These are phyloP conservation scores for Acaromyces ingoldii DNA, from an alignment of 1,284 basidiomycete genomes.

Conservation along the genomic window DNA sequence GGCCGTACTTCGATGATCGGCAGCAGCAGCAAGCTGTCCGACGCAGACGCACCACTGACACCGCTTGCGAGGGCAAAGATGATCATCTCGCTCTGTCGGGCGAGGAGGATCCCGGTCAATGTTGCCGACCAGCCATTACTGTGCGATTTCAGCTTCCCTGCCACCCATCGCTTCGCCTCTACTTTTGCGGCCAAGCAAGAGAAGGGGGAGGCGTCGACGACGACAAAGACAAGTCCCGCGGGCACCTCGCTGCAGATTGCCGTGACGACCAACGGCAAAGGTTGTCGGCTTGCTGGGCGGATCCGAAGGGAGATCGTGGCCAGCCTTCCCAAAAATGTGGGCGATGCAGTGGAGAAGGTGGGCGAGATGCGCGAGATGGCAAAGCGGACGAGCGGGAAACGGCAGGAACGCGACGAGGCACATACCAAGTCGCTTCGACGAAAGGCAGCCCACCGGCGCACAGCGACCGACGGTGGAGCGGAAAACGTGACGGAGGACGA, in stretches of 20 bases:
- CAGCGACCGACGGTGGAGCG: background rate
- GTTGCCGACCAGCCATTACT: conserved; percentile 77
- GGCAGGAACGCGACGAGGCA: background rate
- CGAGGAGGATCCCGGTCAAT: conserved; percentile 68
- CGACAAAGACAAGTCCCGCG: background rate
- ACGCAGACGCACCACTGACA: too few relatives aligned
- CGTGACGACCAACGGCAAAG: conserved; percentile 84
- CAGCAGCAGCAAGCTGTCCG: too few relatives aligned
- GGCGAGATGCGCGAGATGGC: conserved; percentile 67
- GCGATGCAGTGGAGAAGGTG: conserved; percentile 71
- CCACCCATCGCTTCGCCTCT: conserved; percentile 71
- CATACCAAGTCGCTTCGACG: background rate
- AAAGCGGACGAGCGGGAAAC: conserved; percentile 54
- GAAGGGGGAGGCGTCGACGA: background rate
- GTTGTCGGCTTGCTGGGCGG: conserved; percentile 77
- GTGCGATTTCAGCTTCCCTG: conserved; percentile 84
- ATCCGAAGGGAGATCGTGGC: conserved; percentile 77
- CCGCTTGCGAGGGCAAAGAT: conserved; percentile 21
- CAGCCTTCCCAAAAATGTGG: conserved; percentile 68
- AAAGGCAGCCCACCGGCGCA: conserved; percentile 3
- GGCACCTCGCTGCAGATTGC: conserved; percentile 70
- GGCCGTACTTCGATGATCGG: conserved; percentile 2
- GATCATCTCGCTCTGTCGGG: conserved; percentile 29
- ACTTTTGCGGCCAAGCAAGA: conserved; percentile 9
- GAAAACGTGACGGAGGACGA: conserved; percentile 38